Evolutionary conservation across 768 basidiomycete genomes (phyloP), one percentile per base, ranked within the genome.

Genomic region (Porpolomopsis calyptriformis): DNA sequence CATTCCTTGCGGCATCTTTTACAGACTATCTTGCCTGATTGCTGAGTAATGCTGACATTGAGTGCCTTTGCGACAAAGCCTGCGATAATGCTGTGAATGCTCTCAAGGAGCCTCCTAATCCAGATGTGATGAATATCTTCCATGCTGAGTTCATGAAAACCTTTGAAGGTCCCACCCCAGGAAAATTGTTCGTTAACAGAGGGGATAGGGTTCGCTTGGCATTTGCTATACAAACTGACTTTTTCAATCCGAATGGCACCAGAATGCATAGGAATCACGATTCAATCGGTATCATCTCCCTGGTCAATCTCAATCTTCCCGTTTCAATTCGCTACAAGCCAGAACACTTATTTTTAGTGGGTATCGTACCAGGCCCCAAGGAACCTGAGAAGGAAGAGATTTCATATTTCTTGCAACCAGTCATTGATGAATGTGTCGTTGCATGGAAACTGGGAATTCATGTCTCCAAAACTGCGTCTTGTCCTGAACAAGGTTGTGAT

Each of bases 291-390:
- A 44, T 64, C 8, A 60, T 66, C 16, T 59, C 56, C 9, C 49
- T 60, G 27, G 54, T 54, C 8, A 60, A 57, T 42, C 49, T 64
- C 4, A 65, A 63, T 43, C 56, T 67, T 3, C 63, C 63, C 1
- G 43, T 38, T 5, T 48, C 60, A 26, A 50, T 63, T 19, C 50
- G 57, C 8, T 62, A 61, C 53, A 55, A 59, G 27, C 45, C 50
- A 2, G 57, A 64, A 49, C 60, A 62, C 45, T 54, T 65, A 53
- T 63, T 53, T 38, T 46, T 63, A 12, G 49, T 25, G 11, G 48
- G 55, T 4, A 61, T 64, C 12, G 52, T 64, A 11, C 55, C 54
- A 4, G 54, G 64, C 11, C 64, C 61, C 2, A 40, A 52, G 1
- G 56, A 65, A 37, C 57, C 55, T n/a, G 26, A 41, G 11, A 45